phyloP scores from a whole-genome alignment of 169 alveolate species.

The Plasmodium inui region DNA sequence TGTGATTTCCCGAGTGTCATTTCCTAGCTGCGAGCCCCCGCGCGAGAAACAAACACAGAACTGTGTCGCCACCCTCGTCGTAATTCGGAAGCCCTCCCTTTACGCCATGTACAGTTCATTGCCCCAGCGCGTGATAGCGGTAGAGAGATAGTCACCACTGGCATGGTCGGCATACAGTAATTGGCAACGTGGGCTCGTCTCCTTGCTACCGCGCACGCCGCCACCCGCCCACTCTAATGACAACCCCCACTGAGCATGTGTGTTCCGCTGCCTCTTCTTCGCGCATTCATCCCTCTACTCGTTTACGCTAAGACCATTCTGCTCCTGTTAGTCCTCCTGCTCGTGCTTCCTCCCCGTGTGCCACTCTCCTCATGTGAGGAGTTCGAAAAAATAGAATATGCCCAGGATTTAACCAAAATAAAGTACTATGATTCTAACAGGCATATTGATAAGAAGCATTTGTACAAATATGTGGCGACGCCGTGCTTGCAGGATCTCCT shows the following conservation, averaged over 20 bases:
- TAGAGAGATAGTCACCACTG: background rate
- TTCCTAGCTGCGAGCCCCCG: background rate
- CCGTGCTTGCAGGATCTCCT: conserved; percentile 39
- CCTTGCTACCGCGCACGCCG: background rate
- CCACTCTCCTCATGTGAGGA: conserved; percentile 16
- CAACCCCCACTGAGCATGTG: conserved; percentile 6
- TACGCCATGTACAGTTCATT: background rate
- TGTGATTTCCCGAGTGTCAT: too few relatives aligned
- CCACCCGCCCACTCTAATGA: background rate
- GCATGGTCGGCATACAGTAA: background rate
- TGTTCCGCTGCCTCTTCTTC: background rate
- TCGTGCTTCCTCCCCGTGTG: background rate
- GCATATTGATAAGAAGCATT: conserved; percentile 27
- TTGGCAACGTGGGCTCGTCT: background rate
- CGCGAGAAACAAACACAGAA: background rate
- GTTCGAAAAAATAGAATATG: conserved; percentile 36
- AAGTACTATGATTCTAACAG: conserved; percentile 39
- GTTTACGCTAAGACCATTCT: background rate
- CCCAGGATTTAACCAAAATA: conserved; percentile 49
- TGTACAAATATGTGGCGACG: conserved; percentile 51
- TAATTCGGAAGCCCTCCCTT: background rate
- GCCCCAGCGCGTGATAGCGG: background rate
- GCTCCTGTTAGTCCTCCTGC: background rate
- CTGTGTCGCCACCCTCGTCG: background rate
- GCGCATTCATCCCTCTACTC: background rate